These are phyloP conservation scores for Scheffersomyces amazonensis DNA, from an alignment of 805 yeast genomes.

Conservation along the genomic window DNA sequence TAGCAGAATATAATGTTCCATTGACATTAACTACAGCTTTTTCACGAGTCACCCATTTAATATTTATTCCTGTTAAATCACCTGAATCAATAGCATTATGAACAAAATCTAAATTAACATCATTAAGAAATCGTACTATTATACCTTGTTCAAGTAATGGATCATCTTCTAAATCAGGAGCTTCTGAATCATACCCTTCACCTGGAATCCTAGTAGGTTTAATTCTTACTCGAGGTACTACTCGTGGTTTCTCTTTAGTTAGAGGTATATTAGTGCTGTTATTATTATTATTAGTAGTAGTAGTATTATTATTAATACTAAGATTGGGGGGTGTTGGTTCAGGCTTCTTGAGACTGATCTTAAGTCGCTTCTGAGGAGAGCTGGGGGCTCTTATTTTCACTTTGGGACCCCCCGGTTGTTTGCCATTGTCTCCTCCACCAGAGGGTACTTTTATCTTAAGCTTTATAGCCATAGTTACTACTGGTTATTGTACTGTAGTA, in stretches of 20 bases:
- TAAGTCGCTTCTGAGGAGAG: conserved; percentile 16
- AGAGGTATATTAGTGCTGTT: neutral
- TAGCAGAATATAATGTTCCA: conserved; percentile 72
- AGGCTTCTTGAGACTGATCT: conserved; percentile 11
- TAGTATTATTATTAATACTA: too few species aligned
- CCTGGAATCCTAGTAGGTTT: conserved; percentile 75
- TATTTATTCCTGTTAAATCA: conserved; percentile 65
- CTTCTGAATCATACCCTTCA: conserved; percentile 96
- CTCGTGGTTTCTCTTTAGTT: conserved; percentile 6
- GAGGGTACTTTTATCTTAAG: conserved; percentile 19
- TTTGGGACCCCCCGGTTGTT: conserved; percentile 6
- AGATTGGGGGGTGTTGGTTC: neutral
- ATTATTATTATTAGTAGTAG: neutral
- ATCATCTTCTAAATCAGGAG: conserved; percentile 93
- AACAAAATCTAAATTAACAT: conserved; percentile 66
- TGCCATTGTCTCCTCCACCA: neutral
- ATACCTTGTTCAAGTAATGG: conserved; percentile 89
- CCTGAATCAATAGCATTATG: conserved; percentile 75
- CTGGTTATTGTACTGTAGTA: too few species aligned
- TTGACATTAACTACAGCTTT: conserved; percentile 76
- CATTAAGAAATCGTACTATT: conserved; percentile 69
- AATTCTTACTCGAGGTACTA: conserved; percentile 47
- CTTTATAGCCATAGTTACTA: conserved; percentile 16
- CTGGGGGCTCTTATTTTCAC: conserved; percentile 20
- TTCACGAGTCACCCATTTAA: conserved; percentile 80